Evolutionary conservation across 192 early-diverging fungal species (phyloP).

Genomic region (Coemansia sp.): DNA sequence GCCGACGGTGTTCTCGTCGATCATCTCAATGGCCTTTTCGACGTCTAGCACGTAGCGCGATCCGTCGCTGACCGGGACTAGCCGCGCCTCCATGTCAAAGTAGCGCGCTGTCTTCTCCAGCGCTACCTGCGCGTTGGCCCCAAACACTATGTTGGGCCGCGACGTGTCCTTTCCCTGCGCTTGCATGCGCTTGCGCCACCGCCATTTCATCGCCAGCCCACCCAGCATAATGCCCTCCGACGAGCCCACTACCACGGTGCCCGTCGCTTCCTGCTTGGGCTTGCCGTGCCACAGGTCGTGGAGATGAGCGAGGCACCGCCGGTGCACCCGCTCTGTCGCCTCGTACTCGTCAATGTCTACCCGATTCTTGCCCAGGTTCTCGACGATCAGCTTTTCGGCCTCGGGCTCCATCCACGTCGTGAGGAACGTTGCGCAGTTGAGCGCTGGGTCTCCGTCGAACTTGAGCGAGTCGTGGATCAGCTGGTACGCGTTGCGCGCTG

Average conservation of each 20-base stretch:
- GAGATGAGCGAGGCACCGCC: constrained; percentile 69
- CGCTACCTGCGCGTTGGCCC: constrained; percentile 75
- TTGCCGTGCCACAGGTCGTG: constrained; percentile 69
- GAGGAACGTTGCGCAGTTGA: constrained; percentile 80
- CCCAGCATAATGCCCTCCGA: constrained; percentile 80
- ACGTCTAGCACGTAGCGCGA: constrained; percentile 62
- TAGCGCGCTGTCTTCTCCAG: constrained; percentile 73
- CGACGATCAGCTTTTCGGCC: constrained; percentile 75
- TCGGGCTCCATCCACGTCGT: constrained; percentile 84
- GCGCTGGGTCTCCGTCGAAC: constrained; percentile 76
- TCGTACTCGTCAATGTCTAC: constrained; percentile 74
- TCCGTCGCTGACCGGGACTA: constrained; percentile 62
- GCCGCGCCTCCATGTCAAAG: constrained; percentile 75
- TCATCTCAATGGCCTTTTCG: constrained; percentile 64
- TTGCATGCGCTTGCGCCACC: constrained; percentile 67
- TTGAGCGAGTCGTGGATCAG: constrained; percentile 75
- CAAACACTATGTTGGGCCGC: constrained; percentile 80
- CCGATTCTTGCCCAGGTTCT: constrained; percentile 80
- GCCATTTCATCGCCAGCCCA: constrained; percentile 76
- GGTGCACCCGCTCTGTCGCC: constrained; percentile 65
- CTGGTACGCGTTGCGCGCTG: constrained; percentile 66
- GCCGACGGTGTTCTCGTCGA: constrained; percentile 89
- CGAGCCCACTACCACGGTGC: constrained; percentile 76
- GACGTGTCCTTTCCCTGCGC: constrained; percentile 67
- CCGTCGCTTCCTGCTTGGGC: constrained; percentile 57